Base-by-base conservation (phyloP, 805 yeast genomes). In the Metschnikowia rubicola region DNA sequence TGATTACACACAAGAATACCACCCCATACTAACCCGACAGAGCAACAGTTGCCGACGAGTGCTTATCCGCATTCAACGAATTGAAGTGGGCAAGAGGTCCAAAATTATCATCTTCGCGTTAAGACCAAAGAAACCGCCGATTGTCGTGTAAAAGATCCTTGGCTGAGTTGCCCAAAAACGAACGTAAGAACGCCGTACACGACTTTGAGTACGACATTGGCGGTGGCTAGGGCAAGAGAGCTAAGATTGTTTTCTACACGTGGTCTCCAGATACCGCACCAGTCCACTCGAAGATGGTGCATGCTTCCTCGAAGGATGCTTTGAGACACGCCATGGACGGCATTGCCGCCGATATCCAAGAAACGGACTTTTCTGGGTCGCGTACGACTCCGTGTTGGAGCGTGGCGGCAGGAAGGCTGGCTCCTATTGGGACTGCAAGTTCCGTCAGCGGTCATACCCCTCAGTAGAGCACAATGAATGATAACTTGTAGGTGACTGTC, bases 351-450 rank as follows among this genome's bases (percentile, higher is more conserved):
- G 99, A 94, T 66, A 79, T 92, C 64, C 99, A 92, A 78, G 99
- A 97, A 66, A 92, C 98, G 50, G 99, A 92, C 71, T 91, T 84
- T 74, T 84, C 95, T 53, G 99, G 79, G 97, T 94, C 59, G 87
- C 96, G 55, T 88, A 86, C 71, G 99, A 92, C 96, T 15, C 17
- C 17, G 17, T 15, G 17, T 15, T 15, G 17, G 17, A 15, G 17
- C 17, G 17, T 15, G 17, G 91, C 60, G 80, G 89, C 67, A 84
- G 17, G 83, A 71, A 90, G 88, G 87, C 90, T 54, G 71, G 73
- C 39, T 64, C 70, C 48, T 71, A 67, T 59, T 67, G 64, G 10
- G 21, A 29, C 30, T 29, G 41, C 17, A 15, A 15, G 17, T 15
- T 15, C 17, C 3, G 2, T 15, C 17, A 15, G 3, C 17, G 3